These are phyloP conservation scores for Penicillium subrubescens DNA, from an alignment of 495 filamentous ascomycete genomes.

Conservation along the genomic window DNA sequence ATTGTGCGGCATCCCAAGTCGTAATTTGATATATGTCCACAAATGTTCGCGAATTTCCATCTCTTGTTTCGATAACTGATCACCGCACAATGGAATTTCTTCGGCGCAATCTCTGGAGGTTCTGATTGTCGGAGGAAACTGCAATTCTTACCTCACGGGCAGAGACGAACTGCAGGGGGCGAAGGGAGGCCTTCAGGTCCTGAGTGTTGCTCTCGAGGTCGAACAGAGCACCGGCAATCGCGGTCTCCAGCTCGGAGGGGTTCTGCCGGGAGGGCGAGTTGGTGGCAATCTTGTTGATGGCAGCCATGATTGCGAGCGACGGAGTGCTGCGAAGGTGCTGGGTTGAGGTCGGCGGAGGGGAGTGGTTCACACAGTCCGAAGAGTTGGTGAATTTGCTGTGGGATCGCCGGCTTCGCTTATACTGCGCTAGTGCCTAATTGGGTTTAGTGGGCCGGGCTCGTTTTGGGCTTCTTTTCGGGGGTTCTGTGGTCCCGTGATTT, in stretches of 20 bases:
- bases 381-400: constrained; percentile 44
- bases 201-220: constrained; percentile 97
- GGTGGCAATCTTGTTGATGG: constrained; percentile 95
- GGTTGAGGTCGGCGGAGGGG: constrained; percentile 38
- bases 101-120: constrained; percentile 17
- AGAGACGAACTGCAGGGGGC: constrained; percentile 95
- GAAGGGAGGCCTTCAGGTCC: constrained; percentile 89
- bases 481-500: constrained; percentile 38
- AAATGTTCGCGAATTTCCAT: constrained; percentile 16
- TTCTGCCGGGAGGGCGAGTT: constrained; percentile 92
- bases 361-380: constrained; percentile 38
- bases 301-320: constrained; percentile 59
- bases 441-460: constrained; percentile 29
- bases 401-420: constrained; percentile 49
- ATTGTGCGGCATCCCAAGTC: neutral
- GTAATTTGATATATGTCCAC: constrained; percentile 9
- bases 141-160: constrained; percentile 90
- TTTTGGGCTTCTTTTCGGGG: constrained; percentile 24
- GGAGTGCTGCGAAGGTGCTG: constrained; percentile 46
- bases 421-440: constrained; percentile 30
- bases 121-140: constrained; percentile 14
- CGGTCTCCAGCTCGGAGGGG: constrained; percentile 93
- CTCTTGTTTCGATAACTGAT: constrained; percentile 16
- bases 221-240: constrained; percentile 91
- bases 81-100: constrained; percentile 19